Base-by-base conservation (phyloP, 331 rosid genomes). In the Erythrophleum ivorense region DNA sequence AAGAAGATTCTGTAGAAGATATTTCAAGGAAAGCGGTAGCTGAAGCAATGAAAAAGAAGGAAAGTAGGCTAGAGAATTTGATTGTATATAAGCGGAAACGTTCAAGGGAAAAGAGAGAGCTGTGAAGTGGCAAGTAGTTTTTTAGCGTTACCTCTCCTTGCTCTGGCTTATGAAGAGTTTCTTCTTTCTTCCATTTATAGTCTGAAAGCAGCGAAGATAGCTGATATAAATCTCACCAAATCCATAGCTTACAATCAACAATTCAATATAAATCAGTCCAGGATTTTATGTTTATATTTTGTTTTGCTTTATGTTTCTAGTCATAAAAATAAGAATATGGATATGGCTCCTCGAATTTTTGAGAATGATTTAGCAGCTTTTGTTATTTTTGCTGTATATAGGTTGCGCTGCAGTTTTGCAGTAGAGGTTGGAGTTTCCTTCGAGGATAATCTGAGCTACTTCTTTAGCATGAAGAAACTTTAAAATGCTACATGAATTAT, bases 1-100 rank as follows among this genome's bases (percentile, higher is more conserved):
- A 76, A 69, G 81, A 70, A 38, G 79, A 59, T 75, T 80, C 83
- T 81, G 78, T 45, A 9, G 76, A 74, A 77, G 84, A 83, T 81
- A 64, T 75, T 71, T 45, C 58, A 65, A 31, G 58, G 59, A 63
- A 77, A n/a, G 73, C 19, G 52, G 36, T 40, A 18, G 82, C 76
- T 50, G 85, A 77, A 58, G 73, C 84, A 79, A 54, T 45, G 57
- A 50, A 54, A 64, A 67, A 67, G 85, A 84, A 43, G 81, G 65
- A 9, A 63, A 29, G n/a, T 3, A 85, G 40, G 83, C 76, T 29
- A 31, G 55, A 40, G 16, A 76, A 84, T 62, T 38, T 84, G 74
- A 54, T 33, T 43, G 97, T 91, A 24, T 93, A 93, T 76, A 50
- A 54, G 80, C 81, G 94, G 76, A 86, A 34, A 58, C 84, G 88